Percentiles rank a stretch among this genome's conserved stretches.
Evolutionary conservation across 2,329 filamentous ascomycete species (phyloP).

Genomic region (Trichoderma sp.): DNA sequence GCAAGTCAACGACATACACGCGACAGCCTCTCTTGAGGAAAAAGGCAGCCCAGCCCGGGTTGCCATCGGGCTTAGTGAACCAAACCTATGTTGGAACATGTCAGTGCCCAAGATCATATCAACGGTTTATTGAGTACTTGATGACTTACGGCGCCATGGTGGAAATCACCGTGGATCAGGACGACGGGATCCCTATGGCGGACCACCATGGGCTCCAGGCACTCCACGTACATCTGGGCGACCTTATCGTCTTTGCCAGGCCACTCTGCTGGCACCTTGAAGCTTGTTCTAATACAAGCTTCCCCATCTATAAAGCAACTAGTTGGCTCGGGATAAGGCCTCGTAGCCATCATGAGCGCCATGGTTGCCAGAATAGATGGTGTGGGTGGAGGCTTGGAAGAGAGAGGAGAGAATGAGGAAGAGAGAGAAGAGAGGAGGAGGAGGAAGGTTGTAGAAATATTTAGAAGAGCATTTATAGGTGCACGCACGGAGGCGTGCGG

Average conservation of each 20-base stretch:
- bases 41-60: slow-evolving; percentile 44
- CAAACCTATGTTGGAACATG: slow-evolving; percentile 33
- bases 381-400: background rate
- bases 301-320: background rate
- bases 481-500: background rate
- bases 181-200: slow-evolving; percentile 26
- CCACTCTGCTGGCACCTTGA: background rate
- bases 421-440: background rate
- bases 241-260: background rate
- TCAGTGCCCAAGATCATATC: background rate
- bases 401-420: background rate
- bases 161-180: slow-evolving; percentile 38
- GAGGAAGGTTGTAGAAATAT: background rate
- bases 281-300: background rate
- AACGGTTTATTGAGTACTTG: background rate
- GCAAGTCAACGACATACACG: slow-evolving; percentile 44
- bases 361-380: background rate
- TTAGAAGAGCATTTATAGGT: background rate
- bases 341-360: background rate
- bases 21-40: slow-evolving; percentile 42
- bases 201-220: background rate
- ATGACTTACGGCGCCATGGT: slow-evolving; percentile 33
- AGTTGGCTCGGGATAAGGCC: background rate
- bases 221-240: background rate
- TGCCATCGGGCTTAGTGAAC: slow-evolving; percentile 46